Conservation (phyloP, 169 alveolate species). For the Fabrea salina region DNA sequence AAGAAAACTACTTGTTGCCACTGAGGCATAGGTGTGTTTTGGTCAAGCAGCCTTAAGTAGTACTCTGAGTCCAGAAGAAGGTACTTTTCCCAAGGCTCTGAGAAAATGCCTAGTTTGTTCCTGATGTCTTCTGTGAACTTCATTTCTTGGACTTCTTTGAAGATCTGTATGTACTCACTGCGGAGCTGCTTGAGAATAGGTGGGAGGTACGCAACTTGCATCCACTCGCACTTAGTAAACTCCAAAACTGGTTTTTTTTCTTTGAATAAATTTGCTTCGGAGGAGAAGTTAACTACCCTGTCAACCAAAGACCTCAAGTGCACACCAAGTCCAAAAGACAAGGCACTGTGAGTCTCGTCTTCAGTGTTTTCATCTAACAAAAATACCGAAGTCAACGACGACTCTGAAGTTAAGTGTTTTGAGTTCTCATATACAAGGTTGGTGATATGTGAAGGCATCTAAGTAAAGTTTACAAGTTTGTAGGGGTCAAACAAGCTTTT, state of each 20-base stretch:
- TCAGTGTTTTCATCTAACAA: neutral
- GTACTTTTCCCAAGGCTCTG: constrained; percentile 32
- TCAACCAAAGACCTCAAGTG: neutral
- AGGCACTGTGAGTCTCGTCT: constrained; percentile 1
- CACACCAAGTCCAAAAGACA: neutral
- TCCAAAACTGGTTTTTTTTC: neutral
- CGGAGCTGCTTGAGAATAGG: neutral
- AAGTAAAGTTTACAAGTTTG: neutral
- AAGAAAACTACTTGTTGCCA: neutral
- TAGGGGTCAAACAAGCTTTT: constrained; percentile 4
- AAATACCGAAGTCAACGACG: neutral
- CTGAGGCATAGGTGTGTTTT: neutral
- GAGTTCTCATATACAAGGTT: constrained; percentile 7
- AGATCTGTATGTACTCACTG: neutral
- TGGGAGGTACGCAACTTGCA: neutral
- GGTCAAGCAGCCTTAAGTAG: neutral
- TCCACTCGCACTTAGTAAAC: neutral
- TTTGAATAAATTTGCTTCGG: neutral
- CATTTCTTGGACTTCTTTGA: neutral
- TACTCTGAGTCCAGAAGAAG: constrained; percentile 19
- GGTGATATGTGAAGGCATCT: neutral
- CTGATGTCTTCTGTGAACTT: neutral
- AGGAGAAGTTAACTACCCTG: neutral
- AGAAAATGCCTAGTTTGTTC: neutral
- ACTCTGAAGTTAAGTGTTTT: neutral